A percentile compares a stretch with the other conserved stretches of the same genome.
These are phyloP conservation scores for Fusarium torreyae DNA, from an alignment of 2,329 filamentous ascomycete genomes.

Conservation along the genomic window DNA sequence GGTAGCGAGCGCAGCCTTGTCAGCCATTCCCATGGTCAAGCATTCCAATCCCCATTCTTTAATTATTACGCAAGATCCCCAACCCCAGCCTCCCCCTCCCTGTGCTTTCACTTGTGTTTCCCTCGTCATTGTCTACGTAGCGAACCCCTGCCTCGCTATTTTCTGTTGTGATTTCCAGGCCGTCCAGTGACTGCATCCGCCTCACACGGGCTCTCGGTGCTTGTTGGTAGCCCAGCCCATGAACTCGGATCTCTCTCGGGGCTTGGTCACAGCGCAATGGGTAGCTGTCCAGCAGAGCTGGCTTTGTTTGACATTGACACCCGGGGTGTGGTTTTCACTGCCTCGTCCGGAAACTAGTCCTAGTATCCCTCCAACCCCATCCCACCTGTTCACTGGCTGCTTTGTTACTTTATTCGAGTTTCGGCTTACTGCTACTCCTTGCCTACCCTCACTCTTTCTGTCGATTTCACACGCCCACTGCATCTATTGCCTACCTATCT, in stretches of 20 bases:
- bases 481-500: constrained; percentile 31
- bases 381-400: constrained; percentile 33
- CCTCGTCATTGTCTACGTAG: constrained; percentile 28
- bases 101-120: constrained; percentile 21
- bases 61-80: constrained; percentile 38
- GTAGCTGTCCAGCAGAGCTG: constrained; percentile 23
- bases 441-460: constrained; percentile 30
- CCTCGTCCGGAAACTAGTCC: constrained; percentile 37
- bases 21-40: constrained; percentile 25
- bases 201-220: constrained; percentile 30
- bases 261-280: constrained; percentile 48
- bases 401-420: constrained; percentile 31
- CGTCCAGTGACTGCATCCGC: constrained; percentile 30
- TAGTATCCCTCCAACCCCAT: constrained; percentile 27
- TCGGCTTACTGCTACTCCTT: constrained; percentile 38
- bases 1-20: constrained; percentile 36
- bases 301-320: constrained; percentile 35
- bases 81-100: constrained; percentile 27
- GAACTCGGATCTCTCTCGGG: constrained; percentile 40
- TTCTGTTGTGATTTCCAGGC: constrained; percentile 26
- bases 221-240: constrained; percentile 31
- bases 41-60: constrained; percentile 44
- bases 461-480: constrained; percentile 31
- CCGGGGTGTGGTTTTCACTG: constrained; percentile 30
- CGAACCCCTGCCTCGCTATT: constrained; percentile 31